Conservation (phyloP, 345 rosid genomes). For the Citrus medica region DNA sequence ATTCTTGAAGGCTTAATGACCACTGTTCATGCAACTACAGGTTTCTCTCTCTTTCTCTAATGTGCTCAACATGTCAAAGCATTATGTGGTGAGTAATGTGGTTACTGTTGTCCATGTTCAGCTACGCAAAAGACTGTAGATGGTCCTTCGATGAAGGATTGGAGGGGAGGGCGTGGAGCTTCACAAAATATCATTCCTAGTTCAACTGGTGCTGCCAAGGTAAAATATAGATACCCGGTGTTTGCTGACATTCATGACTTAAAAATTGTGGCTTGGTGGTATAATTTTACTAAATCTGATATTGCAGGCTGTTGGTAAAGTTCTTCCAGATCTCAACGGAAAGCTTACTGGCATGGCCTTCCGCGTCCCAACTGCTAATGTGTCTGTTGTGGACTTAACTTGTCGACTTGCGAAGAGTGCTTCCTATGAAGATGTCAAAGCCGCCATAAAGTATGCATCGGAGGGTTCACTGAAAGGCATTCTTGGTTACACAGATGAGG, state of each 20-base stretch:
- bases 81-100: background rate
- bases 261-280: background rate
- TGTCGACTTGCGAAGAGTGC: slow-evolving; percentile 96
- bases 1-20: slow-evolving; percentile 98
- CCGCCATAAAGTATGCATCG: slow-evolving; percentile 92
- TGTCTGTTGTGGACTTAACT: slow-evolving; percentile 96
- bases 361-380: slow-evolving; percentile 97
- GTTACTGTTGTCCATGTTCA: slow-evolving; percentile 31
- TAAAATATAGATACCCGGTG: slow-evolving; percentile 16
- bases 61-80: background rate
- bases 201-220: slow-evolving; percentile 99
- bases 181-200: slow-evolving; percentile 98
- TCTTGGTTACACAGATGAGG: slow-evolving; percentile 96
- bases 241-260: background rate
- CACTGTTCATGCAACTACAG: slow-evolving; percentile 99
- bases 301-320: slow-evolving; percentile 94
- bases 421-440: slow-evolving; percentile 89
- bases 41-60: slow-evolving; percentile 32
- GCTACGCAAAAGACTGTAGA: slow-evolving; percentile 99
- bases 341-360: slow-evolving; percentile 99
- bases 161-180: slow-evolving; percentile 99
- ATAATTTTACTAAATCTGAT: background rate
- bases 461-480: slow-evolving; percentile 88
- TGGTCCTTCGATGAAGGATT: slow-evolving; percentile 98
- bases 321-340: slow-evolving; percentile 96